A percentile compares a stretch with the other conserved stretches of the same genome.
These are phyloP conservation scores for Kuraishia molischiana DNA, from an alignment of 805 yeast genomes.

Conservation along the genomic window DNA sequence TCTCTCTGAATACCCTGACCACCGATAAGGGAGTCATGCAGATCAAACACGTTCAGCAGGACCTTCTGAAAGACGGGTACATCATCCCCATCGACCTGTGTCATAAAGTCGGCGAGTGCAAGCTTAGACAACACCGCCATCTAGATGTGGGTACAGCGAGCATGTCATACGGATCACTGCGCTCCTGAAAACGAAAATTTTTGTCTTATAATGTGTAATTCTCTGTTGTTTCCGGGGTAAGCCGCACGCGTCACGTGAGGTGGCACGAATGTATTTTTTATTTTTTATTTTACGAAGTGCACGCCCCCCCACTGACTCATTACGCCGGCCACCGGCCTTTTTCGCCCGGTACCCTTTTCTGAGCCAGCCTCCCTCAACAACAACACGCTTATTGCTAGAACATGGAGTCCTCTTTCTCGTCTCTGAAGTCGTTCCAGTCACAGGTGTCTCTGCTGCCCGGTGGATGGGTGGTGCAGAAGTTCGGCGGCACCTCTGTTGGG, in stretches of 20 bases:
- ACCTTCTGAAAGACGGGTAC: neutral
- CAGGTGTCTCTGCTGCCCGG: slow-evolving; percentile 4
- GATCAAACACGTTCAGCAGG: neutral
- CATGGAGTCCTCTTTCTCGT: neutral
- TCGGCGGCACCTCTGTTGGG: slow-evolving; percentile 96
- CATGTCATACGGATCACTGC: neutral
- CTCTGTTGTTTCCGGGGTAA: too few relatives aligned
- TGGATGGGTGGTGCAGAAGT: slow-evolving; percentile 82
- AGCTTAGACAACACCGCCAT: slow-evolving; percentile 1
- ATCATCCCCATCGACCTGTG: slow-evolving; percentile 1
- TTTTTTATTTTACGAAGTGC: too few relatives aligned
- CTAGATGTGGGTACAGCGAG: slow-evolving; percentile 1
- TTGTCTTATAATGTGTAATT: too few relatives aligned
- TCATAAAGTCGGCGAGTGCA: neutral
- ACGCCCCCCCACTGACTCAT: too few relatives aligned
- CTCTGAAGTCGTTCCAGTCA: neutral
- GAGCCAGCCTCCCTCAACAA: too few relatives aligned
- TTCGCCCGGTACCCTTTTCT: too few relatives aligned
- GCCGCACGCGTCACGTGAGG: too few relatives aligned
- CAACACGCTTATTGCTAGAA: too few relatives aligned
- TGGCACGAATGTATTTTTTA: too few relatives aligned
- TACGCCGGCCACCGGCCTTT: too few relatives aligned
- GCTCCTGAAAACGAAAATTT: too few relatives aligned
- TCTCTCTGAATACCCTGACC: neutral
- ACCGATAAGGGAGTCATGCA: neutral